Conservation (phyloP, 1,139 yeast species). For the Eremothecium cymbalariae region DNA sequence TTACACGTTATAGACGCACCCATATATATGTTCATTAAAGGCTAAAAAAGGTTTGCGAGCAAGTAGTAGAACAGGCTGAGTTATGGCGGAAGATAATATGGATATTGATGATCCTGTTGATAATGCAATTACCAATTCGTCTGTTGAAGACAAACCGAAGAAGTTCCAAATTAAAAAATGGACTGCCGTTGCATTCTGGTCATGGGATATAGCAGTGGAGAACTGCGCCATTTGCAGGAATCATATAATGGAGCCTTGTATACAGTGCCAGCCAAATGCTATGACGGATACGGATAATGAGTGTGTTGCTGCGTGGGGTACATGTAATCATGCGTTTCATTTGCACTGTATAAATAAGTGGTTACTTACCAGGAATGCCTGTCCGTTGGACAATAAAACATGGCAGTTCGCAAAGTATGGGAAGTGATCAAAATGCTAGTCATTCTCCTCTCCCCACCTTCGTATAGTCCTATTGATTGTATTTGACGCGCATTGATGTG, state of each 20-base stretch:
- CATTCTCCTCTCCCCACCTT: too few species aligned
- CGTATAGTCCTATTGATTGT: too few species aligned
- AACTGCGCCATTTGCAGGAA: slow-evolving; percentile 98
- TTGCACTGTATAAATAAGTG: slow-evolving; percentile 92
- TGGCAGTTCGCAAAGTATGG: slow-evolving; percentile 90
- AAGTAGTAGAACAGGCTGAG: too few species aligned
- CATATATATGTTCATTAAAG: neutral
- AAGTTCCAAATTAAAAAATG: slow-evolving; percentile 73
- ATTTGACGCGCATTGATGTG: too few species aligned
- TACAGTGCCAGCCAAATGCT: slow-evolving; percentile 88
- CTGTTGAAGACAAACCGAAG: slow-evolving; percentile 28
- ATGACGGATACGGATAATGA: slow-evolving; percentile 61
- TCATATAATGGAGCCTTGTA: slow-evolving; percentile 97
- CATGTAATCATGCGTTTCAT: slow-evolving; percentile 53
- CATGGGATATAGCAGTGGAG: slow-evolving; percentile 96
- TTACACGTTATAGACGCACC: too few species aligned
- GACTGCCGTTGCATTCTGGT: slow-evolving; percentile 99
- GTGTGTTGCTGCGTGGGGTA: slow-evolving; percentile 97
- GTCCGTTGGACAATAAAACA: slow-evolving; percentile 92
- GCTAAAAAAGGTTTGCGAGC: neutral
- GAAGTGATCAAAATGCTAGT: slow-evolving; percentile 22
- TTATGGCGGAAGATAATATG: slow-evolving; percentile 10
- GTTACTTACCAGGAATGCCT: slow-evolving; percentile 94
- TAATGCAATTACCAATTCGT: slow-evolving; percentile 1
- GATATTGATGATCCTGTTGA: slow-evolving; percentile 8